Evolutionary conservation across 257 asterid genomes (phyloP), one percentile per base, ranked within the genome.

Genomic region (Primulina huaijiensis): DNA sequence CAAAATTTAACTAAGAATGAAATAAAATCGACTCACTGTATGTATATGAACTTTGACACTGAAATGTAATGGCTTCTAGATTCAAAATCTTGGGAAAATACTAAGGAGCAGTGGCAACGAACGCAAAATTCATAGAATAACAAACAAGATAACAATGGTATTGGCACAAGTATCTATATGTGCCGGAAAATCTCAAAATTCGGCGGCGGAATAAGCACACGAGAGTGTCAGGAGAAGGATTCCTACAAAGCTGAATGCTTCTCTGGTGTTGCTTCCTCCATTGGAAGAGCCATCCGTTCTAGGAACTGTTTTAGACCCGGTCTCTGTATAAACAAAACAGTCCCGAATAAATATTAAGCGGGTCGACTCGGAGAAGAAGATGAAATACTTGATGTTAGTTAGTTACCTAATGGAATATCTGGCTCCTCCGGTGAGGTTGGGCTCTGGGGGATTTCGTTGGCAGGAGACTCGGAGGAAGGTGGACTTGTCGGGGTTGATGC

Each of bases 271-370:
- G 81, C 80, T 80, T 40, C 80, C 88, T 68, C 80, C 79, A 31
- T 21, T 58, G 20, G 35, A 57, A 40, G 70, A 6, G 29, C 82
- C 88, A 14, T 83, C 62, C 0, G 61, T 55, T 1, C 14, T 62
- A 0, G 83, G 81, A 61, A 69, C 80, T 31, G 82, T 78, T 75
- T 75, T 83, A 6, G 85, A 80, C 35, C 81, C 84, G 16, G 72
- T 60, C 21, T 75, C 82, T 75, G 70, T 75, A 62, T 61, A 27
- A 3, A 21, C 6, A 23, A 40, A 11, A n/a, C 2, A 5, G 57
- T 16, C 57, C 1, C 57, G 57, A 50, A 5, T 16, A 16, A 1
- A 50, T 17, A 50, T 5, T 14, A 50, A 50, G 21, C 8, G 4
- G 21, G 57, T 50, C 6, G 57, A 50, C 8, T 16, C 21, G 21